Evolutionary conservation across 1,139 yeast species (phyloP), one percentile per base, ranked within the genome.

Genomic region (Meyerozyma smithsonii): DNA sequence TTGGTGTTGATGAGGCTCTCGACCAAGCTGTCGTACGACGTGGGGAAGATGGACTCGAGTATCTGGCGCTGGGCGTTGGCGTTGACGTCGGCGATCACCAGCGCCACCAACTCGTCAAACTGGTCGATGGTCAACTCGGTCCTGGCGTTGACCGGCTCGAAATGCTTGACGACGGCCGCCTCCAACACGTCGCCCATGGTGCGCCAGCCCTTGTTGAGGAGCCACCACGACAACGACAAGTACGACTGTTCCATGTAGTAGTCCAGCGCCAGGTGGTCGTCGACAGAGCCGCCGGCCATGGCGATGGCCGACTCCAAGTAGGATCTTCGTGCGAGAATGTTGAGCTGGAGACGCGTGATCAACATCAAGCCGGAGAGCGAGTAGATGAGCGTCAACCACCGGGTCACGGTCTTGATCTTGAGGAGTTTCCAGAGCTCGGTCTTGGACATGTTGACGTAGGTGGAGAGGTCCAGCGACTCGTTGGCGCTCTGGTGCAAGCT

Each of bases 181-280:
- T 79, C 79, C 25, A 88, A 77, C 28, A 73, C 61, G 36, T 72
- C 66, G 37, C 78, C 72, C 39, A 84, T 64, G 37, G 70, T 68
- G 28, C 68, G 56, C 92, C 94, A 88, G 1, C 97, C 97, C 49
- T 81, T 77, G 59, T 92, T 89, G 42, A 92, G 69, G 38, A 92
- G 64, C 96, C 97, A 92, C 97, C 97, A 92, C 49, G 90, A 81
- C 47, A 88, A 77, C 2, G 95, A 84, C 43, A 92, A 70, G 57
- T 86, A 92, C 42, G 89, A 84, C 53, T 92, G 90, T 57, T 88
- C 95, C 38, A 83, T 77, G 30, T 73, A 62, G 50, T 74, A 77
- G 39, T 72, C 74, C 25, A 61, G 62, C 14, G 64, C 63, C 35
- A 20, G 45, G 28, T 36, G 46, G 11, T 39, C 36, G 46, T 38